Conservation (phyloP, 2,329 filamentous ascomycete genomes). For the Aspergillus pseudotamarii region DNA sequence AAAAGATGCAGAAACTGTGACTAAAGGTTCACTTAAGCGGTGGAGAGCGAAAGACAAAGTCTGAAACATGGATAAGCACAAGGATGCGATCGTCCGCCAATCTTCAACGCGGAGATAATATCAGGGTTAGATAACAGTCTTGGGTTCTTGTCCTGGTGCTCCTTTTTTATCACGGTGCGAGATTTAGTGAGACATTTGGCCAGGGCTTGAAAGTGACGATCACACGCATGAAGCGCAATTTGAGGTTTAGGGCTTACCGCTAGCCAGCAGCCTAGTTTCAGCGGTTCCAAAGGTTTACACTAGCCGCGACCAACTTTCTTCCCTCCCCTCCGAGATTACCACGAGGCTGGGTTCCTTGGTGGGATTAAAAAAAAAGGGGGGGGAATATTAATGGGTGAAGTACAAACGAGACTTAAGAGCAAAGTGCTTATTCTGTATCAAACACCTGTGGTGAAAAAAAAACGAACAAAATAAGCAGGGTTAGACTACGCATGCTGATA, state of each 20-base stretch:
- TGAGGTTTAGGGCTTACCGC: slow-evolving; percentile 2
- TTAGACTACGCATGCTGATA: background rate
- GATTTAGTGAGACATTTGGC: background rate
- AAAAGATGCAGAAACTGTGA: background rate
- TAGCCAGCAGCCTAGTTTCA: background rate
- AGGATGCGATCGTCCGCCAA: background rate
- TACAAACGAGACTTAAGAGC: too few relatives aligned
- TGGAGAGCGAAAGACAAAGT: background rate
- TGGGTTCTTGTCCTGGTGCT: background rate
- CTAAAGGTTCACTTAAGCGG: background rate
- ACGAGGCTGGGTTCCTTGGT: background rate
- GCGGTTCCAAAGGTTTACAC: background rate
- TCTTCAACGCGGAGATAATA: background rate
- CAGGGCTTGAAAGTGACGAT: background rate
- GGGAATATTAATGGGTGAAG: background rate
- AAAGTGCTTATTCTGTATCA: background rate
- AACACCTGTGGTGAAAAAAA: background rate
- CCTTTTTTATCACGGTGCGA: background rate
- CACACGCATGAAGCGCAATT: background rate
- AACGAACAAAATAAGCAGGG: background rate
- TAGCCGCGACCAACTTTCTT: background rate
- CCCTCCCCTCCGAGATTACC: background rate
- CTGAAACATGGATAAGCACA: background rate
- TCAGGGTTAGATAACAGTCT: background rate
- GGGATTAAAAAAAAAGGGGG: background rate